These are phyloP conservation scores for Lolium multiflorum DNA, from an alignment of 176 grass and related monocot species.

Conservation along the genomic window DNA sequence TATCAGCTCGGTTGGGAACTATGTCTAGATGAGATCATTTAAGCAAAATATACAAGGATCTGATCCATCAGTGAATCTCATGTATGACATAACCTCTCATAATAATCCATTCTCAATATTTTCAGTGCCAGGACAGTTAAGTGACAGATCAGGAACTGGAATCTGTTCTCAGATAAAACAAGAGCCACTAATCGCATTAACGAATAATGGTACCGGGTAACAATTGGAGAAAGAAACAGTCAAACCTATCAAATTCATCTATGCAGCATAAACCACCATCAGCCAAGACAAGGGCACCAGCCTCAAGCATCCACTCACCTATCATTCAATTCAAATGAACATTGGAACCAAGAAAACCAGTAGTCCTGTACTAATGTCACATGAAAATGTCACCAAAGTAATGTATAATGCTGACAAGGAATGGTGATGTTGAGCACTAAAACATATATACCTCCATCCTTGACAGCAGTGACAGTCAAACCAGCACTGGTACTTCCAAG, in stretches of 20 bases:
- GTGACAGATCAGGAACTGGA: neutral
- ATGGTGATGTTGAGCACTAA: conserved; percentile 25
- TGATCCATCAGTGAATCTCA: conserved; percentile 1
- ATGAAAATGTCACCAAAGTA: conserved; percentile 28
- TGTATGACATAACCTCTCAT: neutral
- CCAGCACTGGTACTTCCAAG: conserved; percentile 97
- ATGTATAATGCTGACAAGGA: conserved; percentile 30
- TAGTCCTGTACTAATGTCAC: conserved; percentile 9
- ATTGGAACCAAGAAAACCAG: conserved; percentile 12
- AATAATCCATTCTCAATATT: conserved; percentile 1
- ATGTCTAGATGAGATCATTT: conserved; percentile 10
- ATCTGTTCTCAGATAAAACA: conserved; percentile 4
- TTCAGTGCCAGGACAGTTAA: conserved; percentile 3
- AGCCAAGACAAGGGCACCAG: conserved; percentile 95
- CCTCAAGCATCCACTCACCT: conserved; percentile 99
- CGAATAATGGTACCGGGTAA: neutral
- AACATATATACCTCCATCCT: conserved; percentile 85
- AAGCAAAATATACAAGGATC: conserved; percentile 17
- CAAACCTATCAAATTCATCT: conserved; percentile 98
- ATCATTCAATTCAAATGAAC: conserved; percentile 31
- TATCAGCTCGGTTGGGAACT: neutral
- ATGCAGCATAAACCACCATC: conserved; percentile 99
- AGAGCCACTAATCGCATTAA: neutral
- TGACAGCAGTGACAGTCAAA: conserved; percentile 94
- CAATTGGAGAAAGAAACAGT: neutral